Evolutionary conservation across 1,284 basidiomycete species (phyloP), one percentile per base, ranked within the genome.

Genomic region (Sporisorium graminicola): DNA sequence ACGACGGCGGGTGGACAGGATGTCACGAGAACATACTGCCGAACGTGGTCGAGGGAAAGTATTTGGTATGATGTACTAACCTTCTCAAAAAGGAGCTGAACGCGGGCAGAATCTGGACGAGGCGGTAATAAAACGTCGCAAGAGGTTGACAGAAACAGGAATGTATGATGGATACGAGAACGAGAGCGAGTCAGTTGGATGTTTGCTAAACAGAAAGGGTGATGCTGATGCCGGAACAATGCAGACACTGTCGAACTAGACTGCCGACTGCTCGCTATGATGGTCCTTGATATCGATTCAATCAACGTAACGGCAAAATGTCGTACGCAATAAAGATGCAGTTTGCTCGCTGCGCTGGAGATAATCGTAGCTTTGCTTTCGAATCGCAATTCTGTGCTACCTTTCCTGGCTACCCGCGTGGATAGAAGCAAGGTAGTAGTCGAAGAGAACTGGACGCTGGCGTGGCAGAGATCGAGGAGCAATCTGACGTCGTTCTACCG

Each of bases 51-150:
- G 5, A 37, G 37, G n/a, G n/a, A 37, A 22, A 24, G 3, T 13
- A n/a, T 18, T 16, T 40, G 33, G 3, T 40, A 35, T 12, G 9
- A 37, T 16, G 9, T 46, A 72, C 69, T 72, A 59, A 72, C 69
- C 69, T 72, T 72, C 69, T 72, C 58, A 58, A 61, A 70, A 72
- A 72, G 69, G 59, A 63, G 69, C 51, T 64, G 50, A 56, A 72
- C 69, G 69, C 69, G 59, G 37, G 58, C 62, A 26, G 37, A 43
- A 52, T 62, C 69, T 72, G 52, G 14, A 27, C 13, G 14, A 54
- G 37, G 29, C 4, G 49, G 20, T n/a, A 51, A 46, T 16, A 40
- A 40, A 53, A 49, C 42, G 49, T 31, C n/a, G 54, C 14, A 47
- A 44, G 24, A 35, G 20, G 54, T 57, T 44, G 58, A 56, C n/a